Base-by-base conservation (phyloP, 164 flowering plant genomes). In the Magnolia sinica region DNA sequence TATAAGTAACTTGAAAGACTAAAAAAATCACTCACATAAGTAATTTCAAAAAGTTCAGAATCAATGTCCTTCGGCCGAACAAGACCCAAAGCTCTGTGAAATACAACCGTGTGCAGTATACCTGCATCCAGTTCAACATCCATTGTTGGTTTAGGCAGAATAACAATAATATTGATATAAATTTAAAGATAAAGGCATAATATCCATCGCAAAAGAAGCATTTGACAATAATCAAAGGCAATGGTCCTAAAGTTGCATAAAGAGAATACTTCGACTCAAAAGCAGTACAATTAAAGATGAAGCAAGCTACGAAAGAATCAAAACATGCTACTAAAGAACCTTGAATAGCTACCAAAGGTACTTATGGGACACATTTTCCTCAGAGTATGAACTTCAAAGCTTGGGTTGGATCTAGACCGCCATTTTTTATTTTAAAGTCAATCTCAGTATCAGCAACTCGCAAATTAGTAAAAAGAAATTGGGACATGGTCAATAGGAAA, bases 41-140 rank as follows among this genome's bases (percentile, higher is more conserved):
- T 96, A 58, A 96, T 92, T 24, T 96, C 98, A 78, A 96, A 92
- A 63, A 96, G 95, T 79, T 91, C 97, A 83, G 89, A 85, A 81
- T 94, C 99, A 75, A 96, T 78, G 55, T 96, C 98, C 78, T 86
- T 94, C 72, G 99, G 99, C 74, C 97, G 94, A 77, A 96, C 92
- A 49, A 94, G 92, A 68, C 97, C 98, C 74, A 96, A 84, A 59
- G 99, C 99, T 75, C 98, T 88, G 76, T 96, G 97, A 82, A 96
- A 96, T 78, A 92, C 78, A 79, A 96, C 87, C 5, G 99, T 94
- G 80, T 96, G 99, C 13, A 96, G 84, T 77, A 96, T 90, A 72
- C 99, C 99, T 96, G 92, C 87, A 87, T 23, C 27, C 50, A 76
- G 29, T 61, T 75, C 64, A 22, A 50, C 45, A 69, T 45, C 31